Conservation (phyloP, 139 green algal species). For the Astrephomene gubernaculifera region DNA sequence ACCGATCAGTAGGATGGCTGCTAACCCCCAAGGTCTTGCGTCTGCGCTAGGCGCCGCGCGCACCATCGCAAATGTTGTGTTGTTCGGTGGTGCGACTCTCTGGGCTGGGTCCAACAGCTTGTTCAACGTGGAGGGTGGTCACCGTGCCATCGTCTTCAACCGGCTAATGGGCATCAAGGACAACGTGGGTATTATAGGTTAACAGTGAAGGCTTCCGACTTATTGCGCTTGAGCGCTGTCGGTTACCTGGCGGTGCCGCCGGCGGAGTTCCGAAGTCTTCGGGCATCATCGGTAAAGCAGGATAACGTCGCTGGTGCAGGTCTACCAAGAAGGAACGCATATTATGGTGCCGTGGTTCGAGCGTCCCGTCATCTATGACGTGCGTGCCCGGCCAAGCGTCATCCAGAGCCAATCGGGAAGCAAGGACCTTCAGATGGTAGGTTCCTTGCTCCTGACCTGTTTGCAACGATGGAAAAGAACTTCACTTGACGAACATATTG, state of each 20-base stretch:
- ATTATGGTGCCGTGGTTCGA: constrained; percentile 99
- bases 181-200: constrained; percentile 58
- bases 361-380: constrained; percentile 97
- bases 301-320: constrained; percentile 62
- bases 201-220: too few species aligned
- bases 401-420: constrained; percentile 94
- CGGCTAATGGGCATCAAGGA: constrained; percentile 95
- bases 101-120: constrained; percentile 88
- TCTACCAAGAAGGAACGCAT: constrained; percentile 98
- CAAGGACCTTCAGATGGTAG: constrained; percentile 97
- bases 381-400: constrained; percentile 93
- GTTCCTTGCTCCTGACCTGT: neutral
- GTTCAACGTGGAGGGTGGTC: constrained; percentile 99
- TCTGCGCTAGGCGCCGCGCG: constrained; percentile 9
- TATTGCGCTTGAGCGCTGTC: neutral
- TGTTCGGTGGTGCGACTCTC: constrained; percentile 56
- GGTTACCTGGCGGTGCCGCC: neutral
- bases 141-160: constrained; percentile 99
- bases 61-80: constrained; percentile 23
- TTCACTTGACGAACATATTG: neutral
- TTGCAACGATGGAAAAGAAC: neutral
- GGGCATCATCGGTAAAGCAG: neutral
- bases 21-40: constrained; percentile 13
- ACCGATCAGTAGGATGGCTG: neutral
- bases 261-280: neutral